These are phyloP conservation scores for Saxophila tyrrhenica DNA, from an alignment of 495 filamentous ascomycete genomes.

Conservation along the genomic window DNA sequence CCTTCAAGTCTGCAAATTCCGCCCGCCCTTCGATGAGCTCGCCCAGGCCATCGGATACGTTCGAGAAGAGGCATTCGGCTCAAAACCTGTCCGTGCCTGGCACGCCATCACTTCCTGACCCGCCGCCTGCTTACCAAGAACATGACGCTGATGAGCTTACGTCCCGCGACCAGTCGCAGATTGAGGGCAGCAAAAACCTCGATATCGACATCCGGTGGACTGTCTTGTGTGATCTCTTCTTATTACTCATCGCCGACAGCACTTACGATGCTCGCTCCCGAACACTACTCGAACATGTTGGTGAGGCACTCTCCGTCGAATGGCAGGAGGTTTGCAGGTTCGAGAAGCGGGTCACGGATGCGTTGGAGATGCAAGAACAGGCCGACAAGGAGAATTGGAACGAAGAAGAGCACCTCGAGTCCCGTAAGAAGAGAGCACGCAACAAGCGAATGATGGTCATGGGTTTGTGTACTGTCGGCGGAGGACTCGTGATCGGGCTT, in stretches of 20 bases:
- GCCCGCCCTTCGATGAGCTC: constrained; percentile 8
- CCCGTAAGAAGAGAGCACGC: constrained; percentile 63
- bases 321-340: constrained; percentile 95
- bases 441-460: constrained; percentile 85
- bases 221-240: constrained; percentile 89
- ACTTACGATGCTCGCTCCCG: constrained; percentile 86
- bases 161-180: constrained; percentile 67
- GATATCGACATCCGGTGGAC: constrained; percentile 98
- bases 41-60: constrained; percentile 1
- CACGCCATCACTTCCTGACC: constrained; percentile 1
- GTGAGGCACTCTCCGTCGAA: constrained; percentile 61
- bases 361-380: constrained; percentile 91
- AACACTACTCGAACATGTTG: constrained; percentile 73
- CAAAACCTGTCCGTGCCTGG: not conserved
- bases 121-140: constrained; percentile 62
- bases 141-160: constrained; percentile 60
- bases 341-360: constrained; percentile 94
- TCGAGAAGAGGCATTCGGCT: not conserved
- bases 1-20: not conserved
- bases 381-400: constrained; percentile 95
- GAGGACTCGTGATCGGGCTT: constrained; percentile 88
- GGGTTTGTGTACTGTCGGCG: constrained; percentile 93
- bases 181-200: constrained; percentile 69
- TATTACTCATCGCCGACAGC: constrained; percentile 89
- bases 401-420: constrained; percentile 89